phyloP scores from a whole-genome alignment of 2,329 filamentous ascomycete species.

The Aspergillus tubingensis region DNA sequence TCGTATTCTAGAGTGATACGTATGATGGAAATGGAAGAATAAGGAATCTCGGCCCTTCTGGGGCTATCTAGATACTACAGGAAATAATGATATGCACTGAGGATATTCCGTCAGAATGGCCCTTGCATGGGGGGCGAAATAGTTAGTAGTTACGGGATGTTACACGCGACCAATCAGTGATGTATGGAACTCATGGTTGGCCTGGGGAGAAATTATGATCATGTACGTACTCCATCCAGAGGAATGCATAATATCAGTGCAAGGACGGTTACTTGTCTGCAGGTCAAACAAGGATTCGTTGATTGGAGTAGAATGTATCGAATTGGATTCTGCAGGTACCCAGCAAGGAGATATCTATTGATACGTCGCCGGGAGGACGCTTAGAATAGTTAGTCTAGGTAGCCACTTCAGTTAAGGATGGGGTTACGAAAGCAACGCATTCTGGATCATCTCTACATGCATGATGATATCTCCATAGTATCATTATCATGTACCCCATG shows the following conservation, averaged over 20 bases:
- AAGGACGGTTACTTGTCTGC: constrained; percentile 11
- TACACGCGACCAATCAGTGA: not conserved
- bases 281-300: not conserved
- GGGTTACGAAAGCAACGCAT: constrained; percentile 7
- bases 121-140: constrained; percentile 6
- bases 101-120: constrained; percentile 3
- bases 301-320: not conserved
- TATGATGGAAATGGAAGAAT: not conserved
- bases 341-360: constrained; percentile 15
- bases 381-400: not conserved
- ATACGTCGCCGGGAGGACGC: constrained; percentile 6
- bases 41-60: not conserved
- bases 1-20: not conserved
- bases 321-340: constrained; percentile 13
- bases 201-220: constrained; percentile 6
- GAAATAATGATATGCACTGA: constrained; percentile 14
- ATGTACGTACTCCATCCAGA: constrained; percentile 2
- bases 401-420: too few relatives aligned
- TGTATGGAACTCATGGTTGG: constrained; percentile 1
- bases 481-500: not conserved
- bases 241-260: constrained; percentile 13
- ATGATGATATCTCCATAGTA: not conserved
- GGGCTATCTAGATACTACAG: not conserved
- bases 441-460: not conserved
- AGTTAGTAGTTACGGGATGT: not conserved